Evolutionary conservation across 768 basidiomycete genomes (phyloP), one percentile per base, ranked within the genome.

Genomic region (Mrakia frigida): DNA sequence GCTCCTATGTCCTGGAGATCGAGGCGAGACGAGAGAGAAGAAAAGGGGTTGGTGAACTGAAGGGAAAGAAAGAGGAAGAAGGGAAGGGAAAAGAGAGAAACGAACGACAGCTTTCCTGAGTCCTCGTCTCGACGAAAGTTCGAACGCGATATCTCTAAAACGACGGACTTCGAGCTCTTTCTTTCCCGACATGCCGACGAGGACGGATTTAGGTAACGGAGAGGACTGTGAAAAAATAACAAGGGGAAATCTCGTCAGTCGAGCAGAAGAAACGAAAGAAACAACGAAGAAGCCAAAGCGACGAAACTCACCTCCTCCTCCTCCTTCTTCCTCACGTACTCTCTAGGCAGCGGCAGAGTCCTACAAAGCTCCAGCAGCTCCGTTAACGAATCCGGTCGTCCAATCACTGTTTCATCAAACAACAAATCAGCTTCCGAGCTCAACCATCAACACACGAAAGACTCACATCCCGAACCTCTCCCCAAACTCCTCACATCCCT

Each of bases 1-100:
- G 61, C 61, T 63, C 61, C 61, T 33, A 63, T 63, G 61, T 63
- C 61, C 61, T 63, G 31, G 5, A n/a, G n/a, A n/a, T n/a, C n/a
- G 6, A 6, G 61, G n/a, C 25, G 35, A 37, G n/a, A 37, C 3
- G 23, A n/a, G 56, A 18, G 18, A 14, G 18, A 37, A 63, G 33
- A 9, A 31, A 18, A 35, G 13, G 31, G 33, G 60, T 28, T 61
- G 25, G 11, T 28, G 10, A 0, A n/a, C 13, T 0, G 33, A 21
- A 63, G 18, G 6, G 11, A 31, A 4, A 6, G 31, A 63, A 16
- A 35, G 60, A 16, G 16, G 18, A 1, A 33, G 33, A 37, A n/a
- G n/a, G n/a, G n/a, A n/a, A n/a, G n/a, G n/a, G n/a, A 11, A 21
- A 63, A 50, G 46, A 50, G 46, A 6, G 31, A 28, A 4, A 63